Conservation (phyloP, 441 rosid species). For the Pelargonium myrrhifolium region DNA sequence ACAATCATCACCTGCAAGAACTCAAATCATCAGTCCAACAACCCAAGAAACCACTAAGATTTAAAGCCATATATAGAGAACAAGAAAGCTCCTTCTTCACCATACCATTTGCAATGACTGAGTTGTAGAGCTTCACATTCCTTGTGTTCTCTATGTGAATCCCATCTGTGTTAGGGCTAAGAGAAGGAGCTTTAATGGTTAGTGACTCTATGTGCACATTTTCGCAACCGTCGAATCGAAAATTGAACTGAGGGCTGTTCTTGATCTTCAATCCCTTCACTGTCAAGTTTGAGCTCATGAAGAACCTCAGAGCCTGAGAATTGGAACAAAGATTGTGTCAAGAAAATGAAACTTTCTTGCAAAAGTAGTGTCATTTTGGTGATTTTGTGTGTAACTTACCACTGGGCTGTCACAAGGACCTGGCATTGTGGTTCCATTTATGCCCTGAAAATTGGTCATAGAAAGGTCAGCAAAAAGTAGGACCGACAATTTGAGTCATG, state of each 20-base stretch:
- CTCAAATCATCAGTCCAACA: not conserved
- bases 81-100: too few relatives aligned
- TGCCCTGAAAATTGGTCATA: conserved; percentile 18
- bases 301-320: conserved; percentile 40
- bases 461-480: not conserved
- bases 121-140: conserved; percentile 30
- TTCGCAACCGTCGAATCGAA: conserved; percentile 37
- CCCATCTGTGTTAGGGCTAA: conserved; percentile 47
- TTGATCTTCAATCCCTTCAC: conserved; percentile 31
- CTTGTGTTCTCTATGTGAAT: conserved; percentile 45
- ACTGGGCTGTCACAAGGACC: conserved; percentile 48
- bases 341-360: not conserved
- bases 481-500: not conserved
- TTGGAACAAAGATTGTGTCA: not conserved
- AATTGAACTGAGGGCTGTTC: conserved; percentile 46
- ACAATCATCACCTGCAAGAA: conserved; percentile 37
- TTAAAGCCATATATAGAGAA: not conserved
- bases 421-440: conserved; percentile 23
- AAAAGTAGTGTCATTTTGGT: not conserved
- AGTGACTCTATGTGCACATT: conserved; percentile 25
- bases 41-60: not conserved
- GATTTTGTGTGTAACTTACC: conserved; percentile 21
- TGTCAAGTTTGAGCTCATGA: conserved; percentile 33
- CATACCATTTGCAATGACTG: conserved; percentile 35
- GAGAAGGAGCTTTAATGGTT: conserved; percentile 32